Conservation (phyloP, 228 moss, liverwort and hornwort genomes). For the Sphagnum fallax region DNA sequence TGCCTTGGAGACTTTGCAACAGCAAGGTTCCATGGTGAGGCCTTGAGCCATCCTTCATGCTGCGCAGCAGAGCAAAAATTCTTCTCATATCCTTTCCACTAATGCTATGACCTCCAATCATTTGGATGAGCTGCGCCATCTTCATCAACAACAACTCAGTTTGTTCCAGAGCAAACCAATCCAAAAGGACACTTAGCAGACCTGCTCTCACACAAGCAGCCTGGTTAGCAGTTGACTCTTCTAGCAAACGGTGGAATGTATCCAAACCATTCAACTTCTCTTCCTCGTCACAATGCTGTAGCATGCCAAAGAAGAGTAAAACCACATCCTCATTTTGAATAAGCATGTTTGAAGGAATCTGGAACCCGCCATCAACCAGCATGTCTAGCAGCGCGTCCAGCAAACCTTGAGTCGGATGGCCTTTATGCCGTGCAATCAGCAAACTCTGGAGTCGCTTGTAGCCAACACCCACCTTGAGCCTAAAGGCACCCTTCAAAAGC, state of each 20-base stretch:
- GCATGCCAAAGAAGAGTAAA: constrained; percentile 33
- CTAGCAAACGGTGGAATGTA: constrained; percentile 23
- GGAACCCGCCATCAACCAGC: constrained; percentile 34
- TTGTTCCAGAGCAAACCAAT: constrained; percentile 37
- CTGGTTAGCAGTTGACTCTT: constrained; percentile 34
- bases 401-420: constrained; percentile 19
- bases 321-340: constrained; percentile 38
- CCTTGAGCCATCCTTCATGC: constrained; percentile 25
- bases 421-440: constrained; percentile 23
- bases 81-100: constrained; percentile 39
- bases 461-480: constrained; percentile 25
- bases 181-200: constrained; percentile 26
- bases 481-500: constrained; percentile 20
- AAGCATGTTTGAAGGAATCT: constrained; percentile 17
- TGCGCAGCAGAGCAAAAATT: constrained; percentile 29
- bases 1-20: constrained; percentile 26
- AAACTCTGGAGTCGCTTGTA: constrained; percentile 32
- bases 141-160: constrained; percentile 19
- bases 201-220: constrained; percentile 33
- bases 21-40: constrained; percentile 25
- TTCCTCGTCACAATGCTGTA: constrained; percentile 21
- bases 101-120: constrained; percentile 37
- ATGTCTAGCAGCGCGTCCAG: constrained; percentile 31
- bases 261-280: constrained; percentile 27
- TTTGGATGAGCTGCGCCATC: constrained; percentile 37